A percentile compares a stretch with the other conserved stretches of the same genome.
phyloP scores from a whole-genome alignment of 352 stramenopile genomes.

The Pythium rhizo-oryzae region DNA sequence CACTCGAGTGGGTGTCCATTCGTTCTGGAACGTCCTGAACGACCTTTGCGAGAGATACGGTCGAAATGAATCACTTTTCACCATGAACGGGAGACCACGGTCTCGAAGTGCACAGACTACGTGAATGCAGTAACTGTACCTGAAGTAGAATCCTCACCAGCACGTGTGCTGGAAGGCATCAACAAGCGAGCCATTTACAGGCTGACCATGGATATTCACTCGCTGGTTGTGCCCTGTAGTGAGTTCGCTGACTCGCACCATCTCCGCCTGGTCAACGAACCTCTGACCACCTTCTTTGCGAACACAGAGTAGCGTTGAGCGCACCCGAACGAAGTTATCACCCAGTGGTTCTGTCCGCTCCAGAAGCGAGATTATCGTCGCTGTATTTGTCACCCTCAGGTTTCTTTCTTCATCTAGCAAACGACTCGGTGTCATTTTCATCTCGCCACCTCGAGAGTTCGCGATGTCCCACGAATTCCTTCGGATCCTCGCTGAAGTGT shows the following conservation, averaged over 20 bases:
- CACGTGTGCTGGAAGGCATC: neutral
- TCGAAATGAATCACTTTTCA: neutral
- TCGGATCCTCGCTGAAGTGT: constrained; percentile 17
- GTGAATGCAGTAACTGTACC: constrained; percentile 10
- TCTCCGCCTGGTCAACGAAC: neutral
- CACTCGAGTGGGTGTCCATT: neutral
- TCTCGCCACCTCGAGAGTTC: constrained; percentile 1
- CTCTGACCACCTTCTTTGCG: neutral
- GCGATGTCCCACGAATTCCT: neutral
- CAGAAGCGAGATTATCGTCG: neutral
- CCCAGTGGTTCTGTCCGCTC: too few species aligned
- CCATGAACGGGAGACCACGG: neutral
- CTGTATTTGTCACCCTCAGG: neutral
- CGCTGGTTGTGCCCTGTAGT: constrained; percentile 9
- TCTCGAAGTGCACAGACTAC: constrained; percentile 1
- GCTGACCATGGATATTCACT: constrained; percentile 6
- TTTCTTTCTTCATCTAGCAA: constrained; percentile 2
- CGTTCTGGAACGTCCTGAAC: neutral
- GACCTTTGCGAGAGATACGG: neutral
- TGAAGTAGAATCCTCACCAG: neutral
- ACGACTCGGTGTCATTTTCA: neutral
- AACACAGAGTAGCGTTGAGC: neutral
- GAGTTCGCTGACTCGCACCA: neutral
- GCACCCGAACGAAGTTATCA: neutral
- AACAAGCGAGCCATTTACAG: neutral